phyloP scores from a whole-genome alignment of 106 monocot genomes.

The Acanthochlamys bracteata region DNA sequence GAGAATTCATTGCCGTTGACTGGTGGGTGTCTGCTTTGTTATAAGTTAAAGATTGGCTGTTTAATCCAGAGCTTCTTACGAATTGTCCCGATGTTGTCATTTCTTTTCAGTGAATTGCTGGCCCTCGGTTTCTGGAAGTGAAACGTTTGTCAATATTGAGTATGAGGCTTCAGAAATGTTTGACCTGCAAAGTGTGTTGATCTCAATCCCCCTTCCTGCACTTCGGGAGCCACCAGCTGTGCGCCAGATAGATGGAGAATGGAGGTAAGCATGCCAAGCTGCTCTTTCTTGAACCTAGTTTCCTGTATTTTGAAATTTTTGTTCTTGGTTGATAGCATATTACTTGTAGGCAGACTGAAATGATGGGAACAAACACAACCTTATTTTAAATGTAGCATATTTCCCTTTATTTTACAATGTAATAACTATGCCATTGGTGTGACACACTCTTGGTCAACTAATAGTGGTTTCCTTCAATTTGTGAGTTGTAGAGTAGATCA shows the following conservation, averaged over 20 bases:
- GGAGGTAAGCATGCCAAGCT: slow-evolving; percentile 46
- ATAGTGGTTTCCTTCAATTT: no score
- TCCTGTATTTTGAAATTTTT: neutral
- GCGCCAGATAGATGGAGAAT: slow-evolving; percentile 93
- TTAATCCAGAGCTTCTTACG: no score
- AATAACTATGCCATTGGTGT: no score
- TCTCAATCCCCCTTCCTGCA: slow-evolving; percentile 87
- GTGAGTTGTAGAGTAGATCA: no score
- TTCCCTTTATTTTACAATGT: no score
- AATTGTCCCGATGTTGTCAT: neutral
- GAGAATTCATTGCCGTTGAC: slow-evolving; percentile 79
- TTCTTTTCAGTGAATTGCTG: slow-evolving; percentile 83
- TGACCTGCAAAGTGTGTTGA: slow-evolving; percentile 84
- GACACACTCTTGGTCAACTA: no score
- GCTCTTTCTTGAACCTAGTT: neutral
- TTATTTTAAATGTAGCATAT: no score
- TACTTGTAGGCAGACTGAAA: neutral
- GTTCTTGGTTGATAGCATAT: neutral
- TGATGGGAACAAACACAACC: no score
- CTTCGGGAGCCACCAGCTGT: slow-evolving; percentile 76
- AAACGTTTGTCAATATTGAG: slow-evolving; percentile 96
- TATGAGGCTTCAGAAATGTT: slow-evolving; percentile 90
- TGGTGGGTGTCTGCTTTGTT: slow-evolving; percentile 26
- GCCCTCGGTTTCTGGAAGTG: slow-evolving; percentile 93
- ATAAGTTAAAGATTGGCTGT: neutral